Evolutionary conservation across 2,329 filamentous ascomycete species (phyloP).

Genomic region (Hymenoscyphus albidus): DNA sequence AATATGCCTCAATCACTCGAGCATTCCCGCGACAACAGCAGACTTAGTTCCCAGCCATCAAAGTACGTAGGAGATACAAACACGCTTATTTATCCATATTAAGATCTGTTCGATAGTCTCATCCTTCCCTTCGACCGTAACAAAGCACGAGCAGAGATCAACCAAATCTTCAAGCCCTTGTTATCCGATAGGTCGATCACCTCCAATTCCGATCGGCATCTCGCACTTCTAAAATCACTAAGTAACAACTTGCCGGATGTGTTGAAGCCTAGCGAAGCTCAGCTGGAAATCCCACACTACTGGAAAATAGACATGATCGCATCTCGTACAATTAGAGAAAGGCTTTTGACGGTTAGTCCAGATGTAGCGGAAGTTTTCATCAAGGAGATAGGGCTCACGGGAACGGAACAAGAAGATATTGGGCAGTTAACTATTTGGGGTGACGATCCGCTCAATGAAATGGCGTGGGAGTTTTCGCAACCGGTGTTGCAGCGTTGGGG

Average conservation of each 20-base stretch:
- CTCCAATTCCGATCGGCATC: conserved; percentile 36
- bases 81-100: conserved; percentile 11
- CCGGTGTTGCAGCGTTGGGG: conserved; percentile 39
- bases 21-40: conserved; percentile 17
- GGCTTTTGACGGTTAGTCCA: conserved; percentile 35
- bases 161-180: conserved; percentile 37
- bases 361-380: conserved; percentile 39
- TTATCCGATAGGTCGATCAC: conserved; percentile 35
- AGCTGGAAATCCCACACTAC: conserved; percentile 40
- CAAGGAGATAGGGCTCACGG: conserved; percentile 37
- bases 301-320: conserved; percentile 42
- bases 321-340: conserved; percentile 39
- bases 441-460: conserved; percentile 40
- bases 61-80: conserved; percentile 18
- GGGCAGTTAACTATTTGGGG: conserved; percentile 43
- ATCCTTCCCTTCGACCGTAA: conserved; percentile 36
- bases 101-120: conserved; percentile 30
- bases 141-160: conserved; percentile 36
- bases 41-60: conserved; percentile 22
- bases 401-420: conserved; percentile 36
- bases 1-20: conserved; percentile 29
- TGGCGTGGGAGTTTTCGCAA: conserved; percentile 43
- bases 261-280: conserved; percentile 38
- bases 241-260: conserved; percentile 34
- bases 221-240: conserved; percentile 30